Evolutionary conservation across 805 yeast species (phyloP).

Genomic region (Wickerhamia fluorescens): DNA sequence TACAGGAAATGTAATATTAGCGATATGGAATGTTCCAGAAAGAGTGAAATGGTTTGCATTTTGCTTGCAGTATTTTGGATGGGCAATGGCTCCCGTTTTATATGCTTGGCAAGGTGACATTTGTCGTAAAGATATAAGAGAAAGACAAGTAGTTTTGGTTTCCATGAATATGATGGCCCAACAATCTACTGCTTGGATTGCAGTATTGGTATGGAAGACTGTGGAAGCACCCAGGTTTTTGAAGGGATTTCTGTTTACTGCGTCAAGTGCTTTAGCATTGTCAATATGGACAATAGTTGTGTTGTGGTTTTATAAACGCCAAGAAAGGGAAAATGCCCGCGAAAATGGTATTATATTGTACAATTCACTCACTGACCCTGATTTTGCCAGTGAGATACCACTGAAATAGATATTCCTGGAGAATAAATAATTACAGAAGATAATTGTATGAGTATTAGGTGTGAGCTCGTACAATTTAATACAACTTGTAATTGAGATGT

Average conservation of each 20-base stretch:
- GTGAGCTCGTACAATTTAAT: too few relatives aligned
- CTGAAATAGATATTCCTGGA: too few relatives aligned
- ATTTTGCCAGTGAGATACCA: conserved; percentile 5
- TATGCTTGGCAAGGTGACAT: conserved; percentile 55
- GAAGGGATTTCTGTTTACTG: conserved; percentile 48
- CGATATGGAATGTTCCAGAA: conserved; percentile 52
- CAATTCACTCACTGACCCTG: conserved; percentile 16
- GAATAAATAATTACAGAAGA: too few relatives aligned
- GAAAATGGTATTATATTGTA: conserved; percentile 31
- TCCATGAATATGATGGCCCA: conserved; percentile 50
- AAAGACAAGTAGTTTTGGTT: conserved; percentile 51
- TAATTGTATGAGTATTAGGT: too few relatives aligned
- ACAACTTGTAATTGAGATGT: too few relatives aligned
- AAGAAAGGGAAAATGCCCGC: conserved; percentile 25
- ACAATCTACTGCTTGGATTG: conserved; percentile 47
- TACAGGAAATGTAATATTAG: conserved; percentile 46
- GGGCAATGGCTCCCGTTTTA: conserved; percentile 57
- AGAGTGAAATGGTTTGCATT: conserved; percentile 63
- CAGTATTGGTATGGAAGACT: conserved; percentile 48
- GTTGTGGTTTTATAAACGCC: conserved; percentile 36
- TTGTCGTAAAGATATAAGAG: conserved; percentile 48
- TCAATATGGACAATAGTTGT: conserved; percentile 46
- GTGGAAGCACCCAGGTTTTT: conserved; percentile 50
- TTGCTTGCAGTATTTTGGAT: conserved; percentile 51
- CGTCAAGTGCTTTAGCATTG: conserved; percentile 40